Evolutionary conservation across 2,329 filamentous ascomycete species (phyloP), one percentile per base, ranked within the genome.

Genomic region (Neoarthrinium moseri): DNA sequence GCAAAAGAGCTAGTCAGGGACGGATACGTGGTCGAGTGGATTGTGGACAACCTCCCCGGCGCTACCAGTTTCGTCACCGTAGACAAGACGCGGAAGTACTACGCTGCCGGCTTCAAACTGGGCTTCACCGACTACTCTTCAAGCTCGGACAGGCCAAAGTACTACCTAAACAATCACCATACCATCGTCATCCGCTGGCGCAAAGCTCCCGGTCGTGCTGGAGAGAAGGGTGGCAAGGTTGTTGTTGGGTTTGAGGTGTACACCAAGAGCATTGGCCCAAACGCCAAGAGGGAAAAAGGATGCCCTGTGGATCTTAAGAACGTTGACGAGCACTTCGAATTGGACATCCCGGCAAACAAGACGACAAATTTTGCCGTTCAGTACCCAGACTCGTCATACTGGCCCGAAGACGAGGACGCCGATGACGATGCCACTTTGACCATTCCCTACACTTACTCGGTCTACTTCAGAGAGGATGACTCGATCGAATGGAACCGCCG

Each of bases 201-300:
- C 51, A 76, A 76, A 41, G 88, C 87, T 2, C 80, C 86, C 2
- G 86, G 86, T 10, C 76, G 72, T 51, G 84, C 81, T 3, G 87
- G 87, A 23, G 77, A 83, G 15, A 77, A 78, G 35, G 87, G 87
- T 40, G 86, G 83, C 52, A 91, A 89, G 67, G 83, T 94, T 30
- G 80, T 96, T 53, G 87, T 95, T 17, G 90, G 88, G 1, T 95
- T 96, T 60, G 90, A 96, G 68, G 85, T 95, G 21, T 95, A 94
- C 59, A 83, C 89, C 18, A 95, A 92, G 73, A 95, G 89, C 61
- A 80, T 95, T 57, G 82, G 81, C 20, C 72, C 77, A 6, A 71
- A 68, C 11, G 75, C 72, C 49, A 77, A 80, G 54, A 80, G 87
- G 39, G 74, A 82, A 46, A 74, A 77, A 13, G 87, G 87, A 13